Conservation (phyloP, 257 asterid species). For the Cynanchum wilfordii region DNA sequence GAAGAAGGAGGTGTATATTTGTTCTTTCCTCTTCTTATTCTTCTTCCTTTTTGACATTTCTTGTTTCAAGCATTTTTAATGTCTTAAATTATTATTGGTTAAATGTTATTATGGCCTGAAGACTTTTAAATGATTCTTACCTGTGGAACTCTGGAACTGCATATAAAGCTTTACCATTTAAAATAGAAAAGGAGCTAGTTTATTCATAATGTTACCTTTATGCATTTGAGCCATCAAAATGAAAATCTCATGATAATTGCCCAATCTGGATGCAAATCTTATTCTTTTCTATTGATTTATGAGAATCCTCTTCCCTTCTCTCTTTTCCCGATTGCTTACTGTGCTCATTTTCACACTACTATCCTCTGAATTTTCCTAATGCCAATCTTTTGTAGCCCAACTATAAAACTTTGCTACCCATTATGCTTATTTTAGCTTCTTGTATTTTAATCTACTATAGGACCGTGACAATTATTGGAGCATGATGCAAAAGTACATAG, state of each 20-base stretch:
- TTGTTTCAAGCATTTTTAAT: neutral
- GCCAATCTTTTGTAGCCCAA: neutral
- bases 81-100: neutral
- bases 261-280: neutral
- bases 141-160: neutral
- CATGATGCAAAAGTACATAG: conserved; percentile 90
- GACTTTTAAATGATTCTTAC: neutral
- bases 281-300: neutral
- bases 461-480: conserved; percentile 84
- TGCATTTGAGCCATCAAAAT: neutral
- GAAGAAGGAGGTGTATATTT: conserved; percentile 52
- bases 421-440: neutral
- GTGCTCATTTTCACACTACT: neutral
- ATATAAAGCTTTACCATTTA: neutral
- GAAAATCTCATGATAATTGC: neutral
- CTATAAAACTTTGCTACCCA: neutral
- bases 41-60: conserved; percentile 3
- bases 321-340: neutral
- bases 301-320: neutral
- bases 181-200: neutral
- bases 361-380: neutral
- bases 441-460: conserved; percentile 24
- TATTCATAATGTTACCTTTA: neutral
- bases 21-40: conserved; percentile 1
- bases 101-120: neutral